Evolutionary conservation across 441 rosid genomes (phyloP).

Genomic region (Eutrema salsugineum): DNA sequence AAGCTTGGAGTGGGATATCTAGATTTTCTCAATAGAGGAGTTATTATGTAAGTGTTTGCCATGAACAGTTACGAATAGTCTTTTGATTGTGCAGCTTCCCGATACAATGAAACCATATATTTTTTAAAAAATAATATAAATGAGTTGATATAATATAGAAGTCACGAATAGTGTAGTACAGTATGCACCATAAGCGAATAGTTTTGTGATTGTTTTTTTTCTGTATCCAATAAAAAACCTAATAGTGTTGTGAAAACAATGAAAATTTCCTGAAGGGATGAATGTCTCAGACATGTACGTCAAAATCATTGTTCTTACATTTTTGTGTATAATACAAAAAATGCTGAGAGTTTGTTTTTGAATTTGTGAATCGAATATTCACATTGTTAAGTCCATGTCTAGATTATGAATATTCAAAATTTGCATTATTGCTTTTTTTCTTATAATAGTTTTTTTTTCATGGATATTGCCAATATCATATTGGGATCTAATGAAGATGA

Average conservation of each 20-base stretch:
- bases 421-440: neutral
- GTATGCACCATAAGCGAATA: conserved; percentile 15
- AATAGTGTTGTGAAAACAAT: conserved; percentile 31
- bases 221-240: neutral
- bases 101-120: neutral
- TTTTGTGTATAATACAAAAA: conserved; percentile 23
- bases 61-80: conserved; percentile 23
- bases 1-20: neutral
- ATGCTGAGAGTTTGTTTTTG: conserved; percentile 7
- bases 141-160: neutral
- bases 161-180: conserved; percentile 18
- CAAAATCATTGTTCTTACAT: conserved; percentile 24
- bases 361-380: conserved; percentile 23
- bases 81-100: conserved; percentile 26
- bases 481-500: conserved; percentile 1
- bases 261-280: conserved; percentile 31
- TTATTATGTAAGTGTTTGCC: conserved; percentile 1
- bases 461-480: neutral
- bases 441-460: neutral
- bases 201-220: conserved; percentile 10
- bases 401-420: conserved; percentile 13
- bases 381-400: conserved; percentile 24
- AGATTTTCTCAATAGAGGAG: conserved; percentile 5
- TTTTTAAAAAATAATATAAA: neutral
- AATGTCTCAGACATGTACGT: conserved; percentile 31